A percentile compares a stretch with the other conserved stretches of the same genome.
These are phyloP conservation scores for Scheffersomyces amazonensis DNA, from an alignment of 805 yeast genomes.

Conservation along the genomic window DNA sequence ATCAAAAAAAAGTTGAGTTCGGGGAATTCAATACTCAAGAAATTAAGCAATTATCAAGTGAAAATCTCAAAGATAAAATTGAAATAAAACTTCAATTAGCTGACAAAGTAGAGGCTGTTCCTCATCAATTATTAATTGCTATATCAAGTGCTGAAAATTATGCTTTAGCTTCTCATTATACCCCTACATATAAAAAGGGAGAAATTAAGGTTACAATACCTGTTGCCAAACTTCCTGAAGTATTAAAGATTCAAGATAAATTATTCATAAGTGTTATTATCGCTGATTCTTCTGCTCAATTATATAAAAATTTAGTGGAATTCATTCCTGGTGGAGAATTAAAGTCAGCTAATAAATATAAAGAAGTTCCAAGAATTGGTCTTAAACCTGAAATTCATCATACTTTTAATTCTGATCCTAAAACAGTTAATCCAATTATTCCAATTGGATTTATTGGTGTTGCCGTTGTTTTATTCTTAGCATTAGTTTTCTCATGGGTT, in stretches of 20 bases:
- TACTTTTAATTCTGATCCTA: conserved; percentile 53
- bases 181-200: conserved; percentile 24
- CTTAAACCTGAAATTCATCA: conserved; percentile 62
- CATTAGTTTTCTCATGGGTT: conserved; percentile 45
- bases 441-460: conserved; percentile 50
- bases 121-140: conserved; percentile 33
- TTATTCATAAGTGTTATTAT: conserved; percentile 29
- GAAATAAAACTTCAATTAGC: conserved; percentile 23
- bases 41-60: conserved; percentile 25
- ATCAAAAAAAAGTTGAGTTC: conserved; percentile 17
- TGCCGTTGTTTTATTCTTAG: conserved; percentile 40
- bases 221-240: conserved; percentile 30
- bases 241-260: conserved; percentile 29
- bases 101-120: conserved; percentile 16
- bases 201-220: conserved; percentile 22
- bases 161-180: conserved; percentile 29
- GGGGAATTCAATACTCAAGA: conserved; percentile 31
- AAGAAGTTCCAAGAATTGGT: conserved; percentile 38
- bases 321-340: conserved; percentile 27
- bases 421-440: conserved; percentile 47
- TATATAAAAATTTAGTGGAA: conserved; percentile 25
- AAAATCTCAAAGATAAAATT: conserved; percentile 29
- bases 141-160: conserved; percentile 22
- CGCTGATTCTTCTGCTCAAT: conserved; percentile 23
- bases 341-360: conserved; percentile 18